Evolutionary conservation across 192 early-diverging fungal genomes (phyloP), one percentile per base, ranked within the genome.

Genomic region (Pilaira anomala): DNA sequence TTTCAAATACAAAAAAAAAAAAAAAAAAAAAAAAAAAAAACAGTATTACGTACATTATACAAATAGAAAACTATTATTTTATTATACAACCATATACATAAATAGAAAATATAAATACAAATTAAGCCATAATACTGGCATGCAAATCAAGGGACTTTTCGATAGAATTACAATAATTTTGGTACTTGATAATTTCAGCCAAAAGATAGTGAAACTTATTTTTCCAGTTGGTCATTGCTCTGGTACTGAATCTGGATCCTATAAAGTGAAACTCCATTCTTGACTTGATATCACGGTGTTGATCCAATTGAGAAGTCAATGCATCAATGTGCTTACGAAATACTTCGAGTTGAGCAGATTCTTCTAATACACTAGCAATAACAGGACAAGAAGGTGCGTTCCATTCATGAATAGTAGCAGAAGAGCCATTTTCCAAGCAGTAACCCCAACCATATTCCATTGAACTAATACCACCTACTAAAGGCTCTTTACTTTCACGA

Each of bases 361-460:
- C 14, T 14, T 9, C 41, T 42, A 42, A 42, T 42, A 9, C 7
- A 9, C 7, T 42, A 42, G 14, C 7, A 42, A 42, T 42, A 42
- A 42, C 7, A 42, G 14, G 41, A 42, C 7, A 42, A 42, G 41
- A 42, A 9, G 7, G 41, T 14, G 14, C 41, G 7, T 14, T 9
- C 14, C 41, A 9, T 42, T 42, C 41, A 42, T 42, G 14, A 42
- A 14, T 14, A 9, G 7, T 42, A 14, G 7, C 14, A n/a, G n/a
- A n/a, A n/a, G n/a, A n/a, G n/a, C n/a, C n/a, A n/a, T n/a, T n/a
- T n/a, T 2, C 13, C 21, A 84, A 36, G 22, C 73, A 75, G 21
- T 72, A 65, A 48, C 87, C 84, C 96, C 96, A 98, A 3, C 96
- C 96, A 65, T 92, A 96, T 63, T 98, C 96, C 75, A 90, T 84